Evolutionary conservation across 352 stramenopile species (phyloP), one percentile per base, ranked within the genome.

Genomic region (Pythium sp.): DNA sequence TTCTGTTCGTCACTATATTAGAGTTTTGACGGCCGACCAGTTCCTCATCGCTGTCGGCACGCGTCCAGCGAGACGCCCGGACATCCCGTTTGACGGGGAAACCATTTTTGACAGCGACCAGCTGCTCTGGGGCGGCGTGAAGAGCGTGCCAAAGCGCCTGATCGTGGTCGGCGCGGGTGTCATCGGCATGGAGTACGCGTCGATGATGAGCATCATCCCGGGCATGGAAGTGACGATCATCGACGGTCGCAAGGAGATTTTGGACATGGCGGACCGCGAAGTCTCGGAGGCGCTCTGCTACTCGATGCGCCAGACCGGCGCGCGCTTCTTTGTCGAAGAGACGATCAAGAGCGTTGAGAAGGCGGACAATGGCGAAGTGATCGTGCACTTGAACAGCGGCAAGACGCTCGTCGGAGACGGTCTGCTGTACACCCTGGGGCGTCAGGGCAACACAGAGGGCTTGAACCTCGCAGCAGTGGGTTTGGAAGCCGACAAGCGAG

Each of bases 171-270:
- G 90, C 14, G 90, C 87, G 9, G 90, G 90, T 15, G 90, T 97
- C 47, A 91, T 97, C 49, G 90, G 90, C n/a, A 97, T 97, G 88
- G 90, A 97, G 61, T 97, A 97, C 58, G 90, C 90, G 15, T 93
- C 84, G 20, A 97, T 97, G 89, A 94, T 97, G 75, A 94, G 83
- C 63, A 95, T 97, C 64, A 92, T 97, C 54, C 89, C 89, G 0
- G 90, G 90, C 56, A 94, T 90, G 38, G 84, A 94, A 18, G 89
- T 97, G 56, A 97, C 89, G 34, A 87, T 97, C 63, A 94, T 97
- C 65, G 90, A 97, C 56, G 84, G 86, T 30, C 83, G 88, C 60
- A 84, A 93, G 69, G 85, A 93, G 69, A 92, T 95, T 58, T 71
- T 97, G 46, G 87, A 95, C 64, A 95, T 97, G 83, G 90, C 90